phyloP scores from a whole-genome alignment of 176 grass and related monocot species.

The Luzula sylvatica region DNA sequence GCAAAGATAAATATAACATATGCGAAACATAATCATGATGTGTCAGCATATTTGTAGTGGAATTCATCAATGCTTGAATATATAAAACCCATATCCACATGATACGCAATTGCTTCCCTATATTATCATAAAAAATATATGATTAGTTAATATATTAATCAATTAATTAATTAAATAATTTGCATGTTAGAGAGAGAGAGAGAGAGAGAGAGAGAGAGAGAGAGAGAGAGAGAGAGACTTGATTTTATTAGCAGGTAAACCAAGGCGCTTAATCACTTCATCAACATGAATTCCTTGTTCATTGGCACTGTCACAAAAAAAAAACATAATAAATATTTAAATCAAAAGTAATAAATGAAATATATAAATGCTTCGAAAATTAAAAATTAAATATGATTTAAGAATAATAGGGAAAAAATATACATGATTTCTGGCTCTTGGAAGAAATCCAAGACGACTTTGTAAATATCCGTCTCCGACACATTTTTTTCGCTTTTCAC shows the following conservation, averaged over 20 bases:
- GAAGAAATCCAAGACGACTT: slow-evolving; percentile 56
- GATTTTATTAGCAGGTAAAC: slow-evolving; percentile 32
- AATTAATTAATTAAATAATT: slow-evolving; percentile 8
- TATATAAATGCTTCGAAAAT: background rate
- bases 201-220: background rate
- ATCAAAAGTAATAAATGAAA: background rate
- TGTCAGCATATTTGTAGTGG: slow-evolving; percentile 56
- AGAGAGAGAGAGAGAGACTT: slow-evolving; percentile 26
- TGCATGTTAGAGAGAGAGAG: background rate
- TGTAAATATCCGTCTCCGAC: slow-evolving; percentile 44
- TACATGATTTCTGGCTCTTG: slow-evolving; percentile 72
- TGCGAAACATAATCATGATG: slow-evolving; percentile 4
- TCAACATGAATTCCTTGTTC: slow-evolving; percentile 80
- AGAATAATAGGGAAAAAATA: background rate
- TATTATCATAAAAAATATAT: slow-evolving; percentile 15
- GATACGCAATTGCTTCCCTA: slow-evolving; percentile 53
- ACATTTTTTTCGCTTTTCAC: slow-evolving; percentile 3
- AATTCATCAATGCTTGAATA: slow-evolving; percentile 80
- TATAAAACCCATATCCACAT: slow-evolving; percentile 44
- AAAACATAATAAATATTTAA: background rate
- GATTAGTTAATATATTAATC: background rate
- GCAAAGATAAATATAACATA: background rate
- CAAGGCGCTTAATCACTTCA: slow-evolving; percentile 52
- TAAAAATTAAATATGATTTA: background rate
- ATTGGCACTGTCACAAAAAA: slow-evolving; percentile 28